Percentiles rank a stretch among this genome's conserved stretches.
Conservation (phyloP, 139 green algal species). For the Tetradesmus lagerheimii region DNA sequence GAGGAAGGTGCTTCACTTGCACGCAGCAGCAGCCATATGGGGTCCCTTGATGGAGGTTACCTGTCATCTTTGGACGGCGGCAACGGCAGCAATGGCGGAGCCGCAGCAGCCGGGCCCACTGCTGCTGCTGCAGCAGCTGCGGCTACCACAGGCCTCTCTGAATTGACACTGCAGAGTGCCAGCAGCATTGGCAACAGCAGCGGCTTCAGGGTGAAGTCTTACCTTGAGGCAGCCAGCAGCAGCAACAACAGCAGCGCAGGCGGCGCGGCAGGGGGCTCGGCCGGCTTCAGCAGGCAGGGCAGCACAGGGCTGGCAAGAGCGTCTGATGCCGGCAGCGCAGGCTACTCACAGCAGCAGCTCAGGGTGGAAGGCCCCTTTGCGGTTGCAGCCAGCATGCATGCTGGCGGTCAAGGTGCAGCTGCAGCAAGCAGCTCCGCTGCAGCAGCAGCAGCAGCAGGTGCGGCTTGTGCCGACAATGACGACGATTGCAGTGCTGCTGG, state of each 20-base stretch:
- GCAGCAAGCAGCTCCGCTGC: not conserved
- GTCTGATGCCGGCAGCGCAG: not conserved
- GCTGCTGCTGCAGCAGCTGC: not conserved
- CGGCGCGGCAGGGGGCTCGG: not conserved
- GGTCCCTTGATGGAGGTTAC: not conserved
- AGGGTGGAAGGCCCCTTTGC: not conserved
- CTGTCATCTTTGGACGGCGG: not conserved
- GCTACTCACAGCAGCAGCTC: not conserved
- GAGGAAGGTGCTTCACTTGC: not conserved
- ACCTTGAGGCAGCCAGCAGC: not conserved
- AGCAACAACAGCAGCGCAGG: slow-evolving; percentile 5
- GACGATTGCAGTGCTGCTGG: slow-evolving; percentile 20
- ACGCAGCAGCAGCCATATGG: not conserved
- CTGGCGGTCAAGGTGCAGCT: not conserved
- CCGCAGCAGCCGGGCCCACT: not conserved
- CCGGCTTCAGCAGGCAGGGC: not conserved
- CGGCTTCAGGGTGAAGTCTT: not conserved
- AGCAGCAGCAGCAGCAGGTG: not conserved
- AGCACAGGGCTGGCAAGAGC: not conserved
- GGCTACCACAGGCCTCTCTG: not conserved
- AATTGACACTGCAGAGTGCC: not conserved
- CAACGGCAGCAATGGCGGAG: not conserved
- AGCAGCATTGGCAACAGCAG: not conserved
- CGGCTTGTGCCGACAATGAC: not conserved
- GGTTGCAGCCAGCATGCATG: slow-evolving; percentile 7